phyloP scores from a whole-genome alignment of 768 basidiomycete species.

The Mycena olivaceomarginata region DNA sequence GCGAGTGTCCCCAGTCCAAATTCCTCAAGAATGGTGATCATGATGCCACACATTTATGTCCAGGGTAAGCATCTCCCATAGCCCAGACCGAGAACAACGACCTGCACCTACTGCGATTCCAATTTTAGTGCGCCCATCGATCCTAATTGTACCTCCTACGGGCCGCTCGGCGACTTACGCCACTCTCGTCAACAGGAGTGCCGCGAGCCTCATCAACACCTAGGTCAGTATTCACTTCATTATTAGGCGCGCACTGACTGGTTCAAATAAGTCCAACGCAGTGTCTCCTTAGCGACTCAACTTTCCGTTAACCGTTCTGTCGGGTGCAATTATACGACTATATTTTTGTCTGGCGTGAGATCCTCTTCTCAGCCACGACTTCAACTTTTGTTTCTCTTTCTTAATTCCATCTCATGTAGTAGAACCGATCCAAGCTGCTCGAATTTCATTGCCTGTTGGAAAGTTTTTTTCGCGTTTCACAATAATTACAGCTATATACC shows the following conservation, averaged over 20 bases:
- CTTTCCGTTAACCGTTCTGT: background rate
- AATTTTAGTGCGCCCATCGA: background rate
- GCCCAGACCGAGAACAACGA: slow-evolving; percentile 15
- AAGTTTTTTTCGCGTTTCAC: background rate
- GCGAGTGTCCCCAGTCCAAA: background rate
- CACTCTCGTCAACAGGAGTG: slow-evolving; percentile 2
- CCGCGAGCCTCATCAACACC: slow-evolving; percentile 5
- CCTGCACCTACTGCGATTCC: background rate
- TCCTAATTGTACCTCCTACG: background rate
- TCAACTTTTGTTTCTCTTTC: slow-evolving; percentile 3
- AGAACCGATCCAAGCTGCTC: background rate
- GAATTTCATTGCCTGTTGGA: slow-evolving; percentile 4
- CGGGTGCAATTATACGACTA: background rate
- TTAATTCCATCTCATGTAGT: slow-evolving; percentile 2
- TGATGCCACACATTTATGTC: slow-evolving; percentile 12
- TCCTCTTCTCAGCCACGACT: background rate
- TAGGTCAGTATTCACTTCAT: slow-evolving; percentile 5
- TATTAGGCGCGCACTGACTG: background rate
- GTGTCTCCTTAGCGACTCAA: slow-evolving; percentile 6
- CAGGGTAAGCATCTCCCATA: background rate
- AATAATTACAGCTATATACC: background rate
- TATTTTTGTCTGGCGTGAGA: background rate
- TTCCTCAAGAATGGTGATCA: background rate
- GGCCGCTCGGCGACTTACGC: background rate
- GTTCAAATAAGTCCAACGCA: background rate